phyloP scores from a whole-genome alignment of 768 basidiomycete species.

The Glaciozyma antarctica region DNA sequence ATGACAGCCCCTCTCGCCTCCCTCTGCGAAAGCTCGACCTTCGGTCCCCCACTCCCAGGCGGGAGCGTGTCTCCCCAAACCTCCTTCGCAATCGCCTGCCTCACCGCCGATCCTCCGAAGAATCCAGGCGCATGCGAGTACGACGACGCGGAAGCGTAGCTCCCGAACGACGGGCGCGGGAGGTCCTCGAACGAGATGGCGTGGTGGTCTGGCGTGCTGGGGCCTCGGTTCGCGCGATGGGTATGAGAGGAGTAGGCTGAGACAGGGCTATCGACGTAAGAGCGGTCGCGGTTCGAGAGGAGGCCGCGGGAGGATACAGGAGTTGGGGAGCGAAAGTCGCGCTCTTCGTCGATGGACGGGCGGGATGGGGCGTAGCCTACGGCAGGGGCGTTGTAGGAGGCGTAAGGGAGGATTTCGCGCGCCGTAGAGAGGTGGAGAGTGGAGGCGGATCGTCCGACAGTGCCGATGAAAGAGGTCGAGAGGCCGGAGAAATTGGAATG shows the following conservation, averaged over 20 bases:
- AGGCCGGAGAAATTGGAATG: conserved; percentile 19
- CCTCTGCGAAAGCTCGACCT: conserved; percentile 13
- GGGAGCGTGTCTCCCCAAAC: conserved; percentile 5
- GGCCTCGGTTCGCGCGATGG: background rate
- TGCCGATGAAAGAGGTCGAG: conserved; percentile 17
- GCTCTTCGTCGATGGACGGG: background rate
- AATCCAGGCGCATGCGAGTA: conserved; percentile 10
- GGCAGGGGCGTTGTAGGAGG: background rate
- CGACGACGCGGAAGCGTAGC: conserved; percentile 15
- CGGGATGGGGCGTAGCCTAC: conserved; percentile 1
- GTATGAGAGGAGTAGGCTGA: background rate
- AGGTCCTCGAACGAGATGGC: background rate
- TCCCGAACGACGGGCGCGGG: conserved; percentile 5
- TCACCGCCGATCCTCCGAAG: conserved; percentile 8
- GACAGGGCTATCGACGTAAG: background rate
- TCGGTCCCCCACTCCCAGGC: conserved; percentile 9
- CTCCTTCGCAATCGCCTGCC: conserved; percentile 10
- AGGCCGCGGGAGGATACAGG: conserved; percentile 17
- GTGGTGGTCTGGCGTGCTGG: background rate
- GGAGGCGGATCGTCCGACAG: conserved; percentile 11
- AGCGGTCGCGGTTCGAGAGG: conserved; percentile 6
- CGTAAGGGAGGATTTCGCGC: background rate
- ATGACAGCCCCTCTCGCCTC: conserved; percentile 20
- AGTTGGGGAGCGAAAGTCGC: conserved; percentile 21
- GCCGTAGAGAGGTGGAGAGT: conserved; percentile 3